Percentiles rank a stretch among this genome's conserved stretches.
phyloP scores from a whole-genome alignment of 805 yeast species.

The Monosporozyma yasuniensis region DNA sequence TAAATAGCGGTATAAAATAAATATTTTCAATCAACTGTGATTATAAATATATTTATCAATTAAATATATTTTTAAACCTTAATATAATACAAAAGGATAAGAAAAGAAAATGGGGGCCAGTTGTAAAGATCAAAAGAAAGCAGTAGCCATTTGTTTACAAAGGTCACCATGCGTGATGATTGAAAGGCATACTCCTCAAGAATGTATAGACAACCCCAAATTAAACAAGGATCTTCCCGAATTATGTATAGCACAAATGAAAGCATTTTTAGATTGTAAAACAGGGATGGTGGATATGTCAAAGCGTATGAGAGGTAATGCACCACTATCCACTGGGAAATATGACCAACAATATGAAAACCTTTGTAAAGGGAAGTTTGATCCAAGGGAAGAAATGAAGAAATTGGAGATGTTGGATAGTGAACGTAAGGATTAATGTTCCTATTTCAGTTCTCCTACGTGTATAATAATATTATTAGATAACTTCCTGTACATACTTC shows the following conservation, averaged over 20 bases:
- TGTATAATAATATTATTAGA: background rate
- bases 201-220: slow-evolving; percentile 76
- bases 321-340: slow-evolving; percentile 84
- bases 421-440: slow-evolving; percentile 31
- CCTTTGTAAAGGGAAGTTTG: slow-evolving; percentile 70
- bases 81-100: background rate
- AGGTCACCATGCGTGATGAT: slow-evolving; percentile 93
- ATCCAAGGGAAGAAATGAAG: slow-evolving; percentile 70
- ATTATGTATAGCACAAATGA: slow-evolving; percentile 74
- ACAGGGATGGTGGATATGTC: slow-evolving; percentile 87
- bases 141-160: slow-evolving; percentile 92
- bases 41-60: no score
- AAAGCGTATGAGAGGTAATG: slow-evolving; percentile 88
- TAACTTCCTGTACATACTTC: background rate
- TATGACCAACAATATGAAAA: slow-evolving; percentile 82
- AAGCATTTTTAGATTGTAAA: slow-evolving; percentile 82
- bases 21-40: no score
- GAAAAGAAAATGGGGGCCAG: slow-evolving; percentile 50
- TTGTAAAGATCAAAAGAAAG: slow-evolving; percentile 88
- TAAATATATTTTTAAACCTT: no score
- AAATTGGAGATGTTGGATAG: slow-evolving; percentile 59
- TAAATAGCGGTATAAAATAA: no score
- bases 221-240: slow-evolving; percentile 74
- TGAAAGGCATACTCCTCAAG: slow-evolving; percentile 80
- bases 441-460: background rate